Percentiles rank a stretch among this genome's conserved stretches.
Evolutionary conservation across 225 moss, liverwort and hornwort species (phyloP).

Genomic region (Bryoerythrophyllum caledonicum): DNA sequence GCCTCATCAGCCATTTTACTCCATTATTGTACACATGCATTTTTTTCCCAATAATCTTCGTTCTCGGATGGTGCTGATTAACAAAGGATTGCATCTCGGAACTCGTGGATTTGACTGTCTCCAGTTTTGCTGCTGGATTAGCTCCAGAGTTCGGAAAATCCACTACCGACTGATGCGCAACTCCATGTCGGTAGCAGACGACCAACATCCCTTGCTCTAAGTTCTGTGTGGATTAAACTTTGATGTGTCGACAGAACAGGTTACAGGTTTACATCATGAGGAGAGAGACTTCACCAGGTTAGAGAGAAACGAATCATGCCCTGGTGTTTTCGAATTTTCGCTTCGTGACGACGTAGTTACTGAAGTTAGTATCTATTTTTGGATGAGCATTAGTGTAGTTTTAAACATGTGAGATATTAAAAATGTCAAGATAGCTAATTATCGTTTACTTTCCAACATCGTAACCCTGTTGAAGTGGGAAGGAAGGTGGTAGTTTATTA

Average conservation of each 20-base stretch:
- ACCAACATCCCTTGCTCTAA: too few relatives aligned
- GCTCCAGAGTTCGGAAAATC: background rate
- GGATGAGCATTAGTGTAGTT: too few relatives aligned
- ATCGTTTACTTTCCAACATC: background rate
- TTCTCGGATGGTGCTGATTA: constrained; percentile 3
- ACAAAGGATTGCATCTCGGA: background rate
- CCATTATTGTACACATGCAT: constrained; percentile 26
- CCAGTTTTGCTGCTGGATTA: background rate
- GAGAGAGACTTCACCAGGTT: background rate
- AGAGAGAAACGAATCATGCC: too few relatives aligned
- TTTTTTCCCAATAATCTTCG: constrained; percentile 18
- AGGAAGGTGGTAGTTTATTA: background rate
- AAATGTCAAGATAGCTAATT: too few relatives aligned
- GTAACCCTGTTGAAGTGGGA: background rate
- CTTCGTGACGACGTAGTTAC: background rate
- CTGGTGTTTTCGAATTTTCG: too few relatives aligned
- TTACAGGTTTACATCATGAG: background rate
- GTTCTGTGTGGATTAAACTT: background rate
- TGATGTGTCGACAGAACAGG: background rate
- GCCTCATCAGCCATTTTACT: constrained; percentile 27
- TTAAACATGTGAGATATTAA: background rate
- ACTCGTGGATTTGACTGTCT: background rate
- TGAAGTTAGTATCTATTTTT: background rate
- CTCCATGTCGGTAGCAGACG: too few relatives aligned
- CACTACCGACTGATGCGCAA: too few relatives aligned